Evolutionary conservation across 108 stramenopile species (phyloP), one percentile per base, ranked within the genome.

Genomic region (Asterionellopsis glacialis): DNA sequence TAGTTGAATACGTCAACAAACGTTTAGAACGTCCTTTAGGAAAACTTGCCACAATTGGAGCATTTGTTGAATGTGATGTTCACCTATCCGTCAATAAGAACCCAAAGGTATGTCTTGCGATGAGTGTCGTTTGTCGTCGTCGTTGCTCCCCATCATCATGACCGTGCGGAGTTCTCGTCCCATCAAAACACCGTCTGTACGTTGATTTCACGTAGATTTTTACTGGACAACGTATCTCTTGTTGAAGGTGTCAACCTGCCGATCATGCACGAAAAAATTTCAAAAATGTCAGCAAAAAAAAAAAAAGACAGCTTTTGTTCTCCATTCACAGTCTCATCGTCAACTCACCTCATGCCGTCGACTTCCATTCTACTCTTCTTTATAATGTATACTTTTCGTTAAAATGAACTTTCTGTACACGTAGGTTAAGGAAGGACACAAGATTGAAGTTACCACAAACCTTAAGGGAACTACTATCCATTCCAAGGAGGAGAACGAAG

Each of bases 21-120:
- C 82, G 82, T 45, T 72, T 94, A 45, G 88, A 90, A 24, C 61
- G 72, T 43, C 73, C 78, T 28, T 55, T 94, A 47, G 81, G 84
- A 38, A 94, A 90, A 69, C 67, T 90, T 23, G 69, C 80, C 14
- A 68, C 77, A 12, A 69, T 57, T 15, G 79, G 86, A 7, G 68
- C 73, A 44, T 76, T 93, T 11, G 59, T 65, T 19, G 76, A 87
- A 41, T 89, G 88, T 47, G 87, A 90, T 70, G 87, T 94, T 25
- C 83, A 87, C 45, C 71, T 94, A 23, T 76, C 76, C 18, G 88
- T 89, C 28, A 88, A 84, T 70, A 89, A 89, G 77, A 89, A 93
- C 59, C 88, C 88, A 28, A 82, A 85, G 81, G 91, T 93, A 61
- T 55, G 84, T 71, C 41, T 18, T 23, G n/a, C n/a, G n/a, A n/a